Percentiles rank a stretch among this genome's conserved stretches.
Conservation (phyloP, 441 rosid species). For the Iberis amara region DNA sequence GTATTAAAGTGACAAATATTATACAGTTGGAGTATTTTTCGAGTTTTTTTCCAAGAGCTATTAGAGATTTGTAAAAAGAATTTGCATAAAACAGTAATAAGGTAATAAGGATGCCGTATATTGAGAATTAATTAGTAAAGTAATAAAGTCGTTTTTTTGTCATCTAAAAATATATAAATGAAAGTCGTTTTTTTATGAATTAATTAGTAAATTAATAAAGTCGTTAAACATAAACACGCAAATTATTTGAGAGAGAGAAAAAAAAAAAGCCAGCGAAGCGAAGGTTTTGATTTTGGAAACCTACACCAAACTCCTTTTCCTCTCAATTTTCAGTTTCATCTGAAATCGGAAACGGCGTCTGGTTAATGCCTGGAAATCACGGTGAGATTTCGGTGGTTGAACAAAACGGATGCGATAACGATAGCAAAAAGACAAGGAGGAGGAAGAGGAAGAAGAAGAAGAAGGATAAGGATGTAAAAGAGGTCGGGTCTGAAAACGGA, state of each 20-base stretch:
- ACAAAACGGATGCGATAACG: constrained; percentile 22
- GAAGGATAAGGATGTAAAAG: neutral
- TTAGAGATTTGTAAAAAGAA: too few relatives aligned
- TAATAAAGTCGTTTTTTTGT: too few relatives aligned
- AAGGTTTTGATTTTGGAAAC: constrained; percentile 6
- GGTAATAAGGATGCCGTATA: too few relatives aligned
- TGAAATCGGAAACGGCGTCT: constrained; percentile 8
- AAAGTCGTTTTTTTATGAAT: neutral
- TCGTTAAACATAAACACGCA: constrained; percentile 20
- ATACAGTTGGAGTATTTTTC: too few relatives aligned
- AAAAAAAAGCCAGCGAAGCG: constrained; percentile 26
- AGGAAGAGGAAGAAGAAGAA: constrained; percentile 19
- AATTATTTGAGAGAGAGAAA: constrained; percentile 5
- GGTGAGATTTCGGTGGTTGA: constrained; percentile 25
- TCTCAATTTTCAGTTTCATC: constrained; percentile 1
- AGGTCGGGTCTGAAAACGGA: neutral
- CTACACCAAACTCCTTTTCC: neutral
- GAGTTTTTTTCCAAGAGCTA: too few relatives aligned
- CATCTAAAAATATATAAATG: too few relatives aligned
- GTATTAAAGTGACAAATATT: too few relatives aligned
- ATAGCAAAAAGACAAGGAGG: neutral
- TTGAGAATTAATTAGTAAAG: too few relatives aligned
- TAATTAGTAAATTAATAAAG: constrained; percentile 14
- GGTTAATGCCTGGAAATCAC: constrained; percentile 34
- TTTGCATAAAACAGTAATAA: too few relatives aligned